phyloP scores from a whole-genome alignment of 2,329 filamentous ascomycete species.

The Calonectria hawksworthii region DNA sequence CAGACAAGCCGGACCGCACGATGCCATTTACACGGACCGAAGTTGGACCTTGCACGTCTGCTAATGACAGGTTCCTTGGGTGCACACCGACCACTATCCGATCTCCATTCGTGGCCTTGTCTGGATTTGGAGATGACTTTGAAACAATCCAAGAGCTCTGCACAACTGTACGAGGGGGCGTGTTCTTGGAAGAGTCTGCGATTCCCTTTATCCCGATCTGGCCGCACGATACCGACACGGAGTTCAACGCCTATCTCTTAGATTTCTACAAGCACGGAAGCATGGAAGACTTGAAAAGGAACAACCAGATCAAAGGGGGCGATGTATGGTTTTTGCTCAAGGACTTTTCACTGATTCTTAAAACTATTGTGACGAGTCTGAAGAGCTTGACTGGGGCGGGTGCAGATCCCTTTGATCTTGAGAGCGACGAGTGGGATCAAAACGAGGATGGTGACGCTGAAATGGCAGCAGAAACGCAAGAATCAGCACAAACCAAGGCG shows the following conservation, averaged over 20 bases:
- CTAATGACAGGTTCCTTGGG: background rate
- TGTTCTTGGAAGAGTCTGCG: constrained; percentile 82
- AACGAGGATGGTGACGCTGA: background rate
- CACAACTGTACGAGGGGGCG: constrained; percentile 72
- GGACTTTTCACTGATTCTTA: constrained; percentile 68
- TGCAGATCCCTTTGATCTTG: constrained; percentile 49
- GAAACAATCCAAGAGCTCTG: constrained; percentile 77
- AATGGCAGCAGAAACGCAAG: constrained; percentile 34
- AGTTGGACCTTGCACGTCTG: constrained; percentile 52
- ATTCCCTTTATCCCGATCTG: constrained; percentile 77
- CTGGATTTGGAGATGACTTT: constrained; percentile 76
- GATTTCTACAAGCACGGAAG: constrained; percentile 85
- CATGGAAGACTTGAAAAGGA: constrained; percentile 68
- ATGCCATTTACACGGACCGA: constrained; percentile 71
- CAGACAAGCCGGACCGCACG: constrained; percentile 60
- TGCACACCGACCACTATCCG: constrained; percentile 60
- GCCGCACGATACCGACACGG: constrained; percentile 63
- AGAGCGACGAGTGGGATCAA: constrained; percentile 50
- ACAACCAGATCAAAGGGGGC: constrained; percentile 75
- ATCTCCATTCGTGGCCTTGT: constrained; percentile 80
- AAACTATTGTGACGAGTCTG: constrained; percentile 79
- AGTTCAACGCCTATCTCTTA: constrained; percentile 77
- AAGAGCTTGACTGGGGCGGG: constrained; percentile 62
- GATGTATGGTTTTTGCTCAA: constrained; percentile 83
- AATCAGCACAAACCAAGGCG: background rate